Evolutionary conservation across 1,284 basidiomycete species (phyloP).

Genomic region (Marasmius fiardii): DNA sequence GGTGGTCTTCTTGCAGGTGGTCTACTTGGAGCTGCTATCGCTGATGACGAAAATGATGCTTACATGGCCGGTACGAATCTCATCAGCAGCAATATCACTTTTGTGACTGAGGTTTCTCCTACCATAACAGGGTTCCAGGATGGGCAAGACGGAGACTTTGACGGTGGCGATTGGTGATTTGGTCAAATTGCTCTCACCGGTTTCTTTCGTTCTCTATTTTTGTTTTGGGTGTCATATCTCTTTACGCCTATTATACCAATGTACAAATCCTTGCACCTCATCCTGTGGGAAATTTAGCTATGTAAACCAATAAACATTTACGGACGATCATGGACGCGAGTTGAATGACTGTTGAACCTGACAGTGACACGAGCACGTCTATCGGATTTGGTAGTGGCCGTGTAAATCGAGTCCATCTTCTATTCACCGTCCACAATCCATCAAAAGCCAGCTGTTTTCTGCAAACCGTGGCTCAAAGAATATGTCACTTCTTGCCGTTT

Average conservation of each 20-base stretch:
- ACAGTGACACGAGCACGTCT: no score
- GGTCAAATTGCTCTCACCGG: background rate
- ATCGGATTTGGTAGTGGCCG: no score
- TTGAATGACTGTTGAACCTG: no score
- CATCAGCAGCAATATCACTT: background rate
- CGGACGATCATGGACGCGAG: no score
- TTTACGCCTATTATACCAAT: background rate
- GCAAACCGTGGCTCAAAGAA: no score
- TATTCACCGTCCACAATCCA: no score
- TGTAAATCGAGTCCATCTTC: no score
- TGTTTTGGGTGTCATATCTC: background rate
- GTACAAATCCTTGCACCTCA: no score
- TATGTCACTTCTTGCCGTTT: no score
- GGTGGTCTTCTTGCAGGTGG: conserved; percentile 59
- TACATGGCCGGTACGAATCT: conserved; percentile 34
- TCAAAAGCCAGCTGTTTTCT: no score
- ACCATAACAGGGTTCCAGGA: conserved; percentile 19
- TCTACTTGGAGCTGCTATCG: conserved; percentile 48
- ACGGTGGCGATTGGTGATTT: conserved; percentile 16
- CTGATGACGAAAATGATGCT: conserved; percentile 31
- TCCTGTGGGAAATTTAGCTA: no score
- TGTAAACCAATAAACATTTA: no score
- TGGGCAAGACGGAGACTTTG: conserved; percentile 21
- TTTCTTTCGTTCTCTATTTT: background rate
- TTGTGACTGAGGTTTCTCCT: background rate